Evolutionary conservation across 345 rosid genomes (phyloP), one percentile per base, ranked within the genome.

Genomic region (Erodium maritimum): DNA sequence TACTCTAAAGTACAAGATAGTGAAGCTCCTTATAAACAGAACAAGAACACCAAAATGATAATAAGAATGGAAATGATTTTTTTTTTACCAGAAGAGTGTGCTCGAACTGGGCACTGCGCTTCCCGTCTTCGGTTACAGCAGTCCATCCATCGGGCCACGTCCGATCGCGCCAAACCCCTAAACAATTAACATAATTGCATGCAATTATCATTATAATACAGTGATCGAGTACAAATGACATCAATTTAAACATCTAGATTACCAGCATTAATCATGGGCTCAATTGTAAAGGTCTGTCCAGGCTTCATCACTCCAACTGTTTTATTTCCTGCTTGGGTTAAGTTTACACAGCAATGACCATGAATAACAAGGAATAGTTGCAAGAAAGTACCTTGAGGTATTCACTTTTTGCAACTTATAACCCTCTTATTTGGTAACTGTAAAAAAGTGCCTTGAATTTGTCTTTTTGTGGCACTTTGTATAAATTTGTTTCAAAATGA

Each of bases 101-200:
- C 78, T 93, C 99, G 74, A 93, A 93, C 80, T 89, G 99, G 63
- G 99, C 96, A 54, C 98, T 91, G 69, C 88, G 77, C 71, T 86
- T 91, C 45, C 98, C 98, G 76, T 93, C 99, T 1, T 81, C 86
- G 4, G 96, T 79, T 29, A 86, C 98, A 29, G 85, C 96, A 62
- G 98, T 88, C 98, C 98, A 93, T 62, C 99, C 94, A 65, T 93
- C 99, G 33, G 99, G 99, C 99, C 96, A 93, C 89, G 78, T 82
- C 23, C 82, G 79, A 73, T 93, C 95, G 17, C 85, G 80, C 96
- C 96, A 88, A 55, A 73, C 77, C n/a, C 98, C 96, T 88, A 57
- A 65, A 61, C 29, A 61, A 23, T 25, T 2, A 25, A 25, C 33
- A 25, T 25, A 25, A 2, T 25, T 25, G 33, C 33, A 25, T 25